Conservation (phyloP, 2,329 filamentous ascomycete genomes). For the Phaeosphaeria sp. region DNA sequence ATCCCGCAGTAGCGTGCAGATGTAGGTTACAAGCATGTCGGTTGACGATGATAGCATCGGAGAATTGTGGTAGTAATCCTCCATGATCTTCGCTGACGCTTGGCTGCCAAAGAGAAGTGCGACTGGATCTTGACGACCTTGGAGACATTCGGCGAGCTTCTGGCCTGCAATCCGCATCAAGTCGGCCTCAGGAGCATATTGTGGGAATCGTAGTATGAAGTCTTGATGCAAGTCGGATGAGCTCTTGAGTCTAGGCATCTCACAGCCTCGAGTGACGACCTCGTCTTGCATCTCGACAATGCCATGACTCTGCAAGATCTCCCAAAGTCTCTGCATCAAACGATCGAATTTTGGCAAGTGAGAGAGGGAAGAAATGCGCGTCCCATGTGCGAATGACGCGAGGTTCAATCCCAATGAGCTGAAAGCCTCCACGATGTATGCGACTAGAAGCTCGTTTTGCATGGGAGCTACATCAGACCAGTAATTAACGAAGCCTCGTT, state of each 20-base stretch:
- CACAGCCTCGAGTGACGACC: slow-evolving; percentile 1
- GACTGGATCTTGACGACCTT: slow-evolving; percentile 15
- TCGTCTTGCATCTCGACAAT: slow-evolving; percentile 8
- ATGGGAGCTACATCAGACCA: slow-evolving; percentile 5
- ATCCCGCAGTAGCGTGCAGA: slow-evolving; percentile 5
- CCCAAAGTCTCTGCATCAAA: slow-evolving; percentile 10
- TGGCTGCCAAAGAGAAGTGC: slow-evolving; percentile 19
- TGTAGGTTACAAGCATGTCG: slow-evolving; percentile 16
- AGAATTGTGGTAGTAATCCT: slow-evolving; percentile 19
- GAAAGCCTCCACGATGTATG: slow-evolving; percentile 22
- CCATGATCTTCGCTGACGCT: slow-evolving; percentile 14
- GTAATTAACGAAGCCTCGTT: slow-evolving; percentile 13
- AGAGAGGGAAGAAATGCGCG: slow-evolving; percentile 4
- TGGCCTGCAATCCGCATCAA: slow-evolving; percentile 16
- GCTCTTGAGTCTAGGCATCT: too few relatives aligned
- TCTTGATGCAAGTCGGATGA: neutral
- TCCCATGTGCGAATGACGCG: slow-evolving; percentile 1
- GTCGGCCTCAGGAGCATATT: slow-evolving; percentile 15
- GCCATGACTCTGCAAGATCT: slow-evolving; percentile 13
- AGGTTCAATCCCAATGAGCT: slow-evolving; percentile 13
- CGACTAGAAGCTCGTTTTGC: slow-evolving; percentile 18
- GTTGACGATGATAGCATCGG: slow-evolving; percentile 25
- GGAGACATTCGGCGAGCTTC: slow-evolving; percentile 19
- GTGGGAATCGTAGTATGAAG: slow-evolving; percentile 5
- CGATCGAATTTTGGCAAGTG: slow-evolving; percentile 13